Evolutionary conservation across 2,329 filamentous ascomycete genomes (phyloP), one percentile per base, ranked within the genome.

Genomic region (Neonectria magnoliae): DNA sequence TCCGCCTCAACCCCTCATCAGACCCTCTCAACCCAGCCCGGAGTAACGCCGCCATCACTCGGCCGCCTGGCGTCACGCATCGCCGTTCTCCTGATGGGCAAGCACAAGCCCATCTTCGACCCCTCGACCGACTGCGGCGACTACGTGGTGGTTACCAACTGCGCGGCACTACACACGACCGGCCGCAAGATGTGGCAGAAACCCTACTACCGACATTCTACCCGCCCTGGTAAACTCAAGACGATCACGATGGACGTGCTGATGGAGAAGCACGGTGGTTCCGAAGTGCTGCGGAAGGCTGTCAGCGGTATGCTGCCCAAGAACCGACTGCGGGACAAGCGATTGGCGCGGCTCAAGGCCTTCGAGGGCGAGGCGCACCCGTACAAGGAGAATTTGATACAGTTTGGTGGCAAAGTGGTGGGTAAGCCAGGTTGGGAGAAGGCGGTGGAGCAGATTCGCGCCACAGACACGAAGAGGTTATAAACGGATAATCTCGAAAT

Each of bases 241-340:
- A 87, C 90, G 75, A 92, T 99, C 78, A 97, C 91, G 62, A 97
- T 99, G 95, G 95, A 98, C 77, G 88, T 90, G 71, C 88, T 99
- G 85, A 96, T 98, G 86, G 91, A 88, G 75, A 98, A 98, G 85
- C 92, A 93, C 84, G 96, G 96, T 69, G 96, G 96, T 54, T 91
- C 91, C 41, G 96, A 99, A 85, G 90, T 99, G 41, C 81, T 99
- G 77, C 87, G 93, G 75, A 92, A 94, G 79, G 96, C 97, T 1
- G 97, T 99, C 44, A 91, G 92, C 77, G 97, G 97, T 53, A 99
- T 99, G 96, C 81, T 99, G 80, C 96, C 96, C 58, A 99, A 99
- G 88, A 99, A 99, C 82, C 84, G 94, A 75, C 82, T 99, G 76
- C 85, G 95, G 74, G 94, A 98, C 79, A 92, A 93, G 84, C 84